Conservation (phyloP, 495 filamentous ascomycete species). For the Penicillium angulare region DNA sequence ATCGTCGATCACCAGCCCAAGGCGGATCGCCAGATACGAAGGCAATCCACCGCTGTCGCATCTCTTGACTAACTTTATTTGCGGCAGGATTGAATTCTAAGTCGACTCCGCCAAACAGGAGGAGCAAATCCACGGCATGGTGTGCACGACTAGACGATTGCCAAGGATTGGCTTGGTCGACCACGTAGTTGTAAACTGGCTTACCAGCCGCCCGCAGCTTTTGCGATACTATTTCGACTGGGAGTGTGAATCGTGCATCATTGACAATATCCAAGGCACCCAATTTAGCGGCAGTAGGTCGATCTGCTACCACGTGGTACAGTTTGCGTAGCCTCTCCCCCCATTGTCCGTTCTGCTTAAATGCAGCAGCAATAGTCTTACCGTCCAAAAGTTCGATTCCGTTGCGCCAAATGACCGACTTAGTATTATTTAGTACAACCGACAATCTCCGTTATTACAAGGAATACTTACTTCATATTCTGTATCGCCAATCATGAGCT, state of each 20-base stretch:
- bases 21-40: constrained; percentile 33
- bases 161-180: constrained; percentile 47
- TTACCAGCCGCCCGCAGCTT: constrained; percentile 30
- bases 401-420: constrained; percentile 45
- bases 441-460: neutral
- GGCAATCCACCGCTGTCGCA: constrained; percentile 34
- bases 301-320: constrained; percentile 35
- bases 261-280: constrained; percentile 38
- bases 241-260: constrained; percentile 33
- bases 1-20: constrained; percentile 27
- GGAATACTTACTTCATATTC: constrained; percentile 35
- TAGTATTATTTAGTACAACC: neutral
- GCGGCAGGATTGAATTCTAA: constrained; percentile 34
- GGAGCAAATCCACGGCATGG: constrained; percentile 45
- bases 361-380: constrained; percentile 29
- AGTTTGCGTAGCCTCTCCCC: constrained; percentile 33
- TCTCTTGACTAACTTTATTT: constrained; percentile 27
- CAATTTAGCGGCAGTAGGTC: constrained; percentile 38
- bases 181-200: constrained; percentile 36
- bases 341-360: constrained; percentile 27
- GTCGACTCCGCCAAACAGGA: constrained; percentile 37
- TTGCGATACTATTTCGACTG: constrained; percentile 33
- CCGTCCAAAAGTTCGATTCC: constrained; percentile 34
- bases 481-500: constrained; percentile 41
- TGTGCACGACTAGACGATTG: constrained; percentile 41